Percentiles rank a stretch among this genome's conserved stretches.
Conservation (phyloP, 2,329 filamentous ascomycete genomes). For the Immersiporthe knoxdaviesiana region DNA sequence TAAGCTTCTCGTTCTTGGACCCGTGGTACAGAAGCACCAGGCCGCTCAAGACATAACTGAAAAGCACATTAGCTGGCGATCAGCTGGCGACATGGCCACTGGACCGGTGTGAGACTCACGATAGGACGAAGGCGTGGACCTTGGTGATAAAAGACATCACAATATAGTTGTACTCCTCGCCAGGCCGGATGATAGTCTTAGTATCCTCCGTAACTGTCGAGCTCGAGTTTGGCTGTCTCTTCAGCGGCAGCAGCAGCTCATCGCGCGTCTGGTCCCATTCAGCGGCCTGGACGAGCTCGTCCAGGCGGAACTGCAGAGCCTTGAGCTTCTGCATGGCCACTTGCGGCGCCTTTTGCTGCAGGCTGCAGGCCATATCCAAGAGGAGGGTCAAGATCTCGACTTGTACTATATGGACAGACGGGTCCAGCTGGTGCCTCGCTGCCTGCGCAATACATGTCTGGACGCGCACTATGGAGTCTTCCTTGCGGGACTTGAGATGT, state of each 20-base stretch:
- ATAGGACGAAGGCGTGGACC: slow-evolving; percentile 58
- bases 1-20: slow-evolving; percentile 27
- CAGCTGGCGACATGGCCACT: slow-evolving; percentile 22
- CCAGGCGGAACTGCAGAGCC: slow-evolving; percentile 64
- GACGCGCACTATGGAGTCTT: slow-evolving; percentile 70
- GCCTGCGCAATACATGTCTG: slow-evolving; percentile 76
- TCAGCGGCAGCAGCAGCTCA: slow-evolving; percentile 60
- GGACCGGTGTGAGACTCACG: slow-evolving; percentile 46
- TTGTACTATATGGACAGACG: slow-evolving; percentile 65
- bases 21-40: slow-evolving; percentile 44
- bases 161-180: slow-evolving; percentile 56
- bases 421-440: slow-evolving; percentile 70
- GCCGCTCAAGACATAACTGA: slow-evolving; percentile 59
- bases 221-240: slow-evolving; percentile 50
- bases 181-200: slow-evolving; percentile 54
- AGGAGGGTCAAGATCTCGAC: slow-evolving; percentile 68
- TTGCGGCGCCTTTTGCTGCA: slow-evolving; percentile 65
- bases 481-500: slow-evolving; percentile 65
- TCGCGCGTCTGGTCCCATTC: slow-evolving; percentile 52
- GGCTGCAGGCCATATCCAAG: slow-evolving; percentile 70
- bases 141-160: slow-evolving; percentile 65
- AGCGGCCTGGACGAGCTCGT: slow-evolving; percentile 52
- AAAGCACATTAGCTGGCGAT: slow-evolving; percentile 28
- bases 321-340: slow-evolving; percentile 63
- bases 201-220: slow-evolving; percentile 62